A percentile compares a stretch with the other conserved stretches of the same genome.
Evolutionary conservation across 2,329 filamentous ascomycete genomes (phyloP).

Genomic region (Phyllosticta capitalensis): DNA sequence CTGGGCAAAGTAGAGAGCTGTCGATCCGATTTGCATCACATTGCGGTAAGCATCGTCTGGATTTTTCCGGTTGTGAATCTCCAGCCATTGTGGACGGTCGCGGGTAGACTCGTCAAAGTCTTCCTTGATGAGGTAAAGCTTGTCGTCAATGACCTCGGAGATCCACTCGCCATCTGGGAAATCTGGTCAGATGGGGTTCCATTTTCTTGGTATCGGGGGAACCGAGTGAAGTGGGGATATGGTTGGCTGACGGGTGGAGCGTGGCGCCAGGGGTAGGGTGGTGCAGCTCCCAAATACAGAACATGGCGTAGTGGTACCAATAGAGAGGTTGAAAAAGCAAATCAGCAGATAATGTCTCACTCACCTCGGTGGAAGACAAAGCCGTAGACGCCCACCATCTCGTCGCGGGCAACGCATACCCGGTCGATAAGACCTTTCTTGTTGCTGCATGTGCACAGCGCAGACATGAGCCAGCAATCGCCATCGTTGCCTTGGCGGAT

Average conservation of each 20-base stretch:
- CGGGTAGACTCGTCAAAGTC: constrained; percentile 68
- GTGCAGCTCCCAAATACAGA: background rate
- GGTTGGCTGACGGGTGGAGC: background rate
- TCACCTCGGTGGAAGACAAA: constrained; percentile 67
- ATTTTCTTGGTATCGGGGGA: background rate
- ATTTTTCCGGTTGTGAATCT: constrained; percentile 49
- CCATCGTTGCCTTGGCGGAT: constrained; percentile 68
- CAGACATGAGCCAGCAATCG: constrained; percentile 80
- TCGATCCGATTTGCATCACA: constrained; percentile 62
- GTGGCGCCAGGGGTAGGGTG: background rate
- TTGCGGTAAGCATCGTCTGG: constrained; percentile 59
- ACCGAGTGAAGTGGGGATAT: background rate
- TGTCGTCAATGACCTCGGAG: constrained; percentile 83
- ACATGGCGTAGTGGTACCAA: background rate
- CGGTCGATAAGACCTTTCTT: constrained; percentile 60
- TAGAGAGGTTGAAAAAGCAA: background rate
- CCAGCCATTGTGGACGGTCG: constrained; percentile 63
- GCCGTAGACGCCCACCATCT: constrained; percentile 70
- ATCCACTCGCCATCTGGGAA: constrained; percentile 53
- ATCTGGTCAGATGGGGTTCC: background rate
- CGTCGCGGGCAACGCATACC: constrained; percentile 63
- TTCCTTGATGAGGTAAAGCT: constrained; percentile 67
- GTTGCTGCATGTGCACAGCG: constrained; percentile 65
- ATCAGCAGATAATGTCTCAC: background rate
- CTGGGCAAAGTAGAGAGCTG: constrained; percentile 68